Base-by-base conservation (phyloP, 202 grass and related monocot genomes). In the Carex arenaria region DNA sequence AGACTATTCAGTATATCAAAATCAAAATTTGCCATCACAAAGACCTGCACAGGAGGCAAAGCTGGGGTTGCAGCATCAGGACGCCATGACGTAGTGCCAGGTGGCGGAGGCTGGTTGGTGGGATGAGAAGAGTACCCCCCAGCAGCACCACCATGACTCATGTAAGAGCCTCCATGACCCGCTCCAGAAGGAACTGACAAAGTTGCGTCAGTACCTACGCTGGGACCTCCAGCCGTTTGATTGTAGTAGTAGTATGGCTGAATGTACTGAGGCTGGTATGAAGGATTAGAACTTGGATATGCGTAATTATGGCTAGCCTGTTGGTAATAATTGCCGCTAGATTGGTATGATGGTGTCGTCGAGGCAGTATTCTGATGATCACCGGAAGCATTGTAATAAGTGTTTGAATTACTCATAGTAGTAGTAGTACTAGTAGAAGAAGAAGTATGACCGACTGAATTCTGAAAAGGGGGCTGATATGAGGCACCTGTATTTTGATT, bases 401-500 rank as follows among this genome's bases (percentile, higher is more conserved):
- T 97, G 90, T 91, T 91, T 83, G 82, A 90, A 86, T 86, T 82
- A 78, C 74, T 78, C 74, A 59, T 78, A 83, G 90, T 89, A 90
- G 62, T 86, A 94, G 88, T 90, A 91, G 90, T 83, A 90, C 57
- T 86, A 94, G 88, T 90, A 91, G 90, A 81, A 95, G 89, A 86
- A 89, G 63, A 87, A 85, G 92, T 85, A 89, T 95, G 93, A 98
- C 90, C 88, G 80, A 86, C 89, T 87, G 95, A 98, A 98, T 94
- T 94, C 93, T 94, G 94, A 97, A 97, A 97, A 91, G 92, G 95
- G 92, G 92, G 89, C 95, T 98, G 95, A 84, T 94, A 93, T 90
- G 95, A 90, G 85, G 92, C 95, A 98, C 95, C 95, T 98, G 95
- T 75, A 87, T 98, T 90, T 93, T 93, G 89, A 90, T 88, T 91